Evolutionary conservation across 805 yeast genomes (phyloP), one percentile per base, ranked within the genome.

Genomic region (Nakazawaea molendinolei): DNA sequence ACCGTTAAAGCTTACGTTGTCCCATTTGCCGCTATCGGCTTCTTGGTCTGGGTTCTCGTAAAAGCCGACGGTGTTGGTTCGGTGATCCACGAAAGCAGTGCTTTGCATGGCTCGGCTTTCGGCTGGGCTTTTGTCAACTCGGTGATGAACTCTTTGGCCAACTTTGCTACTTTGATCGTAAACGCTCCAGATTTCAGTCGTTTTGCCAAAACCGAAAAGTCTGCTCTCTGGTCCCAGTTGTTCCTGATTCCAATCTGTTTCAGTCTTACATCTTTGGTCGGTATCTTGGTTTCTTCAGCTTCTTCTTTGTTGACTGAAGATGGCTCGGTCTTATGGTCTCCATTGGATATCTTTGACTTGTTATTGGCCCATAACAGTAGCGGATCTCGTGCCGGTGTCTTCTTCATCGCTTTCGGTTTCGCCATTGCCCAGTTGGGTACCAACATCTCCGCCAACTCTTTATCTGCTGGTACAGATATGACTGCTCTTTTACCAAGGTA

Each of bases 171-270:
- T n/a, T 69, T 86, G 50, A 82, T 87, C 51, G 72, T 82, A 36
- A 86, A 86, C 60, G 84, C 92, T 12, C 94, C 95, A 2, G 96
- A 86, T 64, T 86, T 86, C 58, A 71, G 95, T 18, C 74, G 96
- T 57, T 80, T 86, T 60, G 82, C 95, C 8, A 71, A 67, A 44
- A 76, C 74, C 16, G 65, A 70, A 34, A 55, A 48, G 28, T 61
- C 74, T 15, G 67, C 79, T 3, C 49, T 64, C n/a, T 64, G 68
- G 56, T 69, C 86, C 2, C 86, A 79, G 55, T 51, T 67, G 29
- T 50, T 81, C 26, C 66, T 90, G 2, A 75, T 87, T 43, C 95
- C 95, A 23, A 41, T 82, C 15, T 73, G 85, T 48, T 86, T 85
- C 59, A 80, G 87, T 4, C 50, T 86, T 40, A 86, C 95, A 23